Evolutionary conservation across 257 asterid genomes (phyloP).

Genomic region (Paulownia fortunei): DNA sequence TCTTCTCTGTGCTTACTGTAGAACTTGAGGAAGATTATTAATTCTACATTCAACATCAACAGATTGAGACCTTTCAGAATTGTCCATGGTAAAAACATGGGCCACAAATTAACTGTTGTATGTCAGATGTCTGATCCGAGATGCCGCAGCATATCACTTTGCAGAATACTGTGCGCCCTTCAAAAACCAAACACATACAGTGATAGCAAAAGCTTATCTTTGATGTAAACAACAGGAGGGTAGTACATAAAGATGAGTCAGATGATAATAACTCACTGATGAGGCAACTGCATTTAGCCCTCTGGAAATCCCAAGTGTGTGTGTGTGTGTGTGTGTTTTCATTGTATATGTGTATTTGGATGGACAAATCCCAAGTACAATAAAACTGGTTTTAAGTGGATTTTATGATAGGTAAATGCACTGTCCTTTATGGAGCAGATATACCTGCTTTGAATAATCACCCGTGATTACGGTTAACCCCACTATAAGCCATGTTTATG

Average conservation of each 20-base stretch:
- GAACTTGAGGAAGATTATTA: not conserved
- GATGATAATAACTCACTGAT: not conserved
- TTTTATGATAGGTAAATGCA: too few species aligned
- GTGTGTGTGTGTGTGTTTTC: not conserved
- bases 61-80: constrained; percentile 17
- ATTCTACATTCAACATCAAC: not conserved
- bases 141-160: constrained; percentile 30
- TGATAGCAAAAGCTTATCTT: not conserved
- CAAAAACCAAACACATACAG: constrained; percentile 16
- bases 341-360: too few species aligned
- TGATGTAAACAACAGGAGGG: not conserved
- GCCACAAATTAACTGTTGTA: not conserved
- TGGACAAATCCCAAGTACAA: not conserved
- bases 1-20: not conserved
- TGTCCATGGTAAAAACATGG: constrained; percentile 7
- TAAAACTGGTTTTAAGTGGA: not conserved
- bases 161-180: constrained; percentile 15
- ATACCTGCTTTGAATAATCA: constrained; percentile 20
- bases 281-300: not conserved
- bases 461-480: constrained; percentile 17
- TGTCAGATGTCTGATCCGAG: constrained; percentile 37
- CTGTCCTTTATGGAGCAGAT: constrained; percentile 21
- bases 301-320: not conserved
- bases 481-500: not conserved
- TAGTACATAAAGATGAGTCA: not conserved